Percentiles rank a stretch among this genome's conserved stretches.
Evolutionary conservation across 225 moss, liverwort and hornwort genomes (phyloP).

Genomic region (Takakia lepidozioides): DNA sequence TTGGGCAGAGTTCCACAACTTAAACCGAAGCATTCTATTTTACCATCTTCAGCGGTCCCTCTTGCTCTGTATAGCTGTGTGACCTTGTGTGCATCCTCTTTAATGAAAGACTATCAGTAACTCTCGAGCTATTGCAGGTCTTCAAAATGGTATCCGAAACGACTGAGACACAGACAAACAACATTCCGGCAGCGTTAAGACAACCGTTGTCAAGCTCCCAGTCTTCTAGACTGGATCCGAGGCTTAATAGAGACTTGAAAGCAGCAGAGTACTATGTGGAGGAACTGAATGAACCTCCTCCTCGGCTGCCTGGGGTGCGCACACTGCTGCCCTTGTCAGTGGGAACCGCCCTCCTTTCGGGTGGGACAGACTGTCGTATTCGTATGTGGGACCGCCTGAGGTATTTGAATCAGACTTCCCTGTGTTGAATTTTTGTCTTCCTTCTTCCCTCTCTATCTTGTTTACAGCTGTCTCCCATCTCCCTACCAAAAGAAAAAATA

Average conservation of each 20-base stretch:
- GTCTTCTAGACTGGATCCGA: conserved; percentile 25
- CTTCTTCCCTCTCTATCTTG: not conserved
- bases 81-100: too few species aligned
- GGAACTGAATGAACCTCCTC: conserved; percentile 92
- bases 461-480: too few species aligned
- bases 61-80: too few species aligned
- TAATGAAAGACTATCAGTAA: too few species aligned
- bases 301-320: conserved; percentile 82
- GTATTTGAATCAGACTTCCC: conserved; percentile 15
- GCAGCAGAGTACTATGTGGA: conserved; percentile 71
- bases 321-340: conserved; percentile 80
- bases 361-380: conserved; percentile 84
- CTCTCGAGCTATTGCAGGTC: conserved; percentile 57
- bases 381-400: conserved; percentile 95
- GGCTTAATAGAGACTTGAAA: conserved; percentile 29
- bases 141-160: conserved; percentile 69
- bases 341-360: conserved; percentile 80
- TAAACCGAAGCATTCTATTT: too few species aligned
- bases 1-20: too few species aligned
- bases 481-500: too few species aligned
- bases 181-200: conserved; percentile 69
- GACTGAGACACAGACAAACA: conserved; percentile 32
- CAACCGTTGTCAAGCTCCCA: conserved; percentile 48
- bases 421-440: not conserved
- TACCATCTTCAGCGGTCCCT: too few species aligned